Evolutionary conservation across 1,284 basidiomycete species (phyloP), one percentile per base, ranked within the genome.

Genomic region (Coriolopsis trogii): DNA sequence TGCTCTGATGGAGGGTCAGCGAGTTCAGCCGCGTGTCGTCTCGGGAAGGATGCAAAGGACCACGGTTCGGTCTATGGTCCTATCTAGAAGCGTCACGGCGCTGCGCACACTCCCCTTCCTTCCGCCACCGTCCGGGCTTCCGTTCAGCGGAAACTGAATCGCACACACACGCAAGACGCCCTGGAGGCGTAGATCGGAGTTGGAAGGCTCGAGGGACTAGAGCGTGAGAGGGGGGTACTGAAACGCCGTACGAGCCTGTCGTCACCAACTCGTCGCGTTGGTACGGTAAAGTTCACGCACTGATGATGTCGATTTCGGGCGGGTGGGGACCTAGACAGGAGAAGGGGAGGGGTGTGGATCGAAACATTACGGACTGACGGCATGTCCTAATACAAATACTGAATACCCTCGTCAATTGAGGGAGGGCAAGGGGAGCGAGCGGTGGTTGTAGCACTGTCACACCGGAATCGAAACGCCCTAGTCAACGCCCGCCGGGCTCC

Each of bases 321-420:
- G 34, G 25, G 38, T 24, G 21, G 42, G 23, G 40, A 36, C 20
- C 51, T 41, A 30, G 26, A 36, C 41, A 21, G n/a, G 30, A 20
- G 42, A 42, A 42, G 29, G 29, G 42, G 41, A 34, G 20, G 33
- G 18, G 51, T 23, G 51, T 18, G 33, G 6, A 36, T 21, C 36
- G 39, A 49, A 23, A 20, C 24, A 49, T 53, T 45, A 44, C 46
- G 46, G 51, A 23, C 40, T 42, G n/a, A 21, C 31, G 51, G 24
- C 18, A 40, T 36, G 42, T 29, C 23, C 23, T 26, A 41, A 49
- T 53, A 53, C 51, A 53, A 41, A 40, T 44, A 53, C 41, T 53
- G 30, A 34, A 49, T 53, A 25, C 33, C 39, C 41, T 36, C 24
- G 48, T 26, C 48, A 50, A 33, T 28, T 13, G 28, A 21, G 23